Evolutionary conservation across 116 monocot genomes (phyloP), one percentile per base, ranked within the genome.

Genomic region (Trichopus zeylanicus): DNA sequence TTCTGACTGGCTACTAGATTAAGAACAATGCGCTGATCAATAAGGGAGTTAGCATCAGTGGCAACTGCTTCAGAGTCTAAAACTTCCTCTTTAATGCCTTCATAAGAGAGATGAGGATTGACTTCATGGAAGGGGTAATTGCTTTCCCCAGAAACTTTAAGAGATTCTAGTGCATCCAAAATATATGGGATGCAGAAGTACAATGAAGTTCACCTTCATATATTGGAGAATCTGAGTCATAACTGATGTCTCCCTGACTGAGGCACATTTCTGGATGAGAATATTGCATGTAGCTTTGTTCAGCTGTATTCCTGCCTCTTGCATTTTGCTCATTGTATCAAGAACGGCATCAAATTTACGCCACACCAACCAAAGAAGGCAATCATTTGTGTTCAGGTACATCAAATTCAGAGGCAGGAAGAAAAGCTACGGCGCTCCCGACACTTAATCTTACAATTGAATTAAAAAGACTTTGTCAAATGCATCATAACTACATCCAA

Each of bases 221-320:
- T 81, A 84, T 2, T 59, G 53, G 1, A 92, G 87, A 80, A 87
- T 70, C 23, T 71, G 68, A 62, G 63, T 61, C 67, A 92, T 73
- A 29, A 70, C 53, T 54, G 81, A 59, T 61, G 64, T 84, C 61
- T 92, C 81, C 49, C 78, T 64, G 69, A 76, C 73, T 66, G 54
- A 56, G 29, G 84, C 60, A 69, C 81, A 87, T 67, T 82, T 92
- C 32, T 79, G 73, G 27, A 87, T 69, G 24, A 92, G 61, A 73
- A 84, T 87, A 68, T 92, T 87, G 65, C 92, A 92, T 64, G 81
- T 54, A 58, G 87, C 87, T 77, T 92, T 92, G 56, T 87, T 87
- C 28, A 81, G 92, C 52, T 64, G 51, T 28, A 87, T 38, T 49
- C 80, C 81, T 19, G 84, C 73, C 61, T 84, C 84, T 72, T 78